Evolutionary conservation across 2,329 filamentous ascomycete genomes (phyloP), one percentile per base, ranked within the genome.

Genomic region (Fusarium sp.): DNA sequence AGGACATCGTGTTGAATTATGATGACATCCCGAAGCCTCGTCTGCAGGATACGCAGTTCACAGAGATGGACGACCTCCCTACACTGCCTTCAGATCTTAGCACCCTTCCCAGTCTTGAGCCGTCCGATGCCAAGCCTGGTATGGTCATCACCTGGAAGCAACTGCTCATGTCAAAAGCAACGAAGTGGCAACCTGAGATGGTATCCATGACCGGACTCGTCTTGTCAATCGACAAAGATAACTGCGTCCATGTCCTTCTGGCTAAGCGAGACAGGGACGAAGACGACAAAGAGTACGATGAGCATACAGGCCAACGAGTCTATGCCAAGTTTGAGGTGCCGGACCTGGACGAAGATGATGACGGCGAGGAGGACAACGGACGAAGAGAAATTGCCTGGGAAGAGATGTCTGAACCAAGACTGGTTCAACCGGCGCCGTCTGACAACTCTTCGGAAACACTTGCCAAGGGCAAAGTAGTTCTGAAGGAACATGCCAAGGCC

Each of bases 241-340:
- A 76, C 2, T 66, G 76, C 0, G 76, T 97, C 18, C 82, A 85
- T 23, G 80, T 97, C 7, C 83, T 85, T 13, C 84, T 97, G 4
- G 93, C 93, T 4, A 85, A 85, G 65, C 87, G 92, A 28, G 92
- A 97, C 75, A 82, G 90, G 49, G 79, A 85, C 14, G 79, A 84
- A 7, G 86, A 85, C 55, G 82, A 89, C 67, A 90, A 87, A 73
- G 77, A 80, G 19, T 89, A 89, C 69, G 89, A 95, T 71, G 84
- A 89, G 13, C 80, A 86, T 41, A 90, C 91, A 0, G 93, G 93
- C 1, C 84, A 91, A 65, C 86, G 93, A 12, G 79, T 93, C 12
- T 97, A 95, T 72, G 89, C 86, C 66, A 92, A 90, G 61, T 96
- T 97, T 69, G 93, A 97, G 73, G 89, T 89, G 71, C 90, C 91